Evolutionary conservation across 106 monocot genomes (phyloP).

Genomic region (Acanthochlamys bracteata): DNA sequence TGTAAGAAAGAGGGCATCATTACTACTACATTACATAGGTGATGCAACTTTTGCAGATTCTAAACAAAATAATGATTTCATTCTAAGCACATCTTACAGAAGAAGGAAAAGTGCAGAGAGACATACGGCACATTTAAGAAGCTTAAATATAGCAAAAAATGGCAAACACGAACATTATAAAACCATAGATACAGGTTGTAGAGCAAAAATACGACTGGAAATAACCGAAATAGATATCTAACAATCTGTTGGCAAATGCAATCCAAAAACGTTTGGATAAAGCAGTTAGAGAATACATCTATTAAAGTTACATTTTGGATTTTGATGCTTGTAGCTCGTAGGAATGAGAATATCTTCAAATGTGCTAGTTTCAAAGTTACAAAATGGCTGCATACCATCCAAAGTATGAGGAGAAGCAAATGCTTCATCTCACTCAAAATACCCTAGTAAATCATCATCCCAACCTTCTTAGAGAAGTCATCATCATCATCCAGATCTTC

Average conservation of each 20-base stretch:
- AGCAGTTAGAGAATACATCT: neutral
- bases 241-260: neutral
- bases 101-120: no score
- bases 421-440: neutral
- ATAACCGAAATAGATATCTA: neutral
- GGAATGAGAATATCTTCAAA: neutral
- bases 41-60: no score
- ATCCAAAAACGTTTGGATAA: neutral
- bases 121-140: no score
- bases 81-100: no score
- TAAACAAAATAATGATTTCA: no score
- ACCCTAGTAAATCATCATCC: constrained; percentile 33
- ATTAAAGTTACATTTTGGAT: neutral
- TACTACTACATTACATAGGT: no score
- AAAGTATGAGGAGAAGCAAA: neutral
- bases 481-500: constrained; percentile 54
- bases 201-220: neutral
- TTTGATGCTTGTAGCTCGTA: neutral
- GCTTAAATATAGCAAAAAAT: no score
- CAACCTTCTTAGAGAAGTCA: constrained; percentile 63
- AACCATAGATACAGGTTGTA: no score
- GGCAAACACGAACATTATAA: no score
- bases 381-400: neutral
- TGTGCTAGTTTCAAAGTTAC: neutral
- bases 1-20: no score